phyloP scores from a whole-genome alignment of 345 rosid genomes.

The Ceriops zippeliana region DNA sequence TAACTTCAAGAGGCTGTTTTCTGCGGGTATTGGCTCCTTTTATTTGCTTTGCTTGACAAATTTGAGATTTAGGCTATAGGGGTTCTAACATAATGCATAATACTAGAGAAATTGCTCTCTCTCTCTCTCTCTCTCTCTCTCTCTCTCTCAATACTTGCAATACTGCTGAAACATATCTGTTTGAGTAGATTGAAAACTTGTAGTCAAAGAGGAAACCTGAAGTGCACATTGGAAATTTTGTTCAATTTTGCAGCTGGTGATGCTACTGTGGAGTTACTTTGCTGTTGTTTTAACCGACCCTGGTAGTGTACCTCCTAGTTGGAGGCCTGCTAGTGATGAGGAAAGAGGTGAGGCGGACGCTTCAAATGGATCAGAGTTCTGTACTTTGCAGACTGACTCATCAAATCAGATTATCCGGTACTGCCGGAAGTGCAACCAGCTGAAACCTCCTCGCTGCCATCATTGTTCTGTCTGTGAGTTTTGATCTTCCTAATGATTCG shows the following conservation, averaged over 20 bases:
- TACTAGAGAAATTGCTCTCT: too few relatives aligned
- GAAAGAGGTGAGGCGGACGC: constrained; percentile 85
- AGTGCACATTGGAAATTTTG: constrained; percentile 17
- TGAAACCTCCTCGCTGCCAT: constrained; percentile 92
- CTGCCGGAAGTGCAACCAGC: constrained; percentile 88
- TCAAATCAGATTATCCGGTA: constrained; percentile 60
- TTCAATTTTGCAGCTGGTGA: constrained; percentile 59
- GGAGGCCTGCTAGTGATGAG: constrained; percentile 75
- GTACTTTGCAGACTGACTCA: constrained; percentile 50
- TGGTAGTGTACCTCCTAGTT: constrained; percentile 82
- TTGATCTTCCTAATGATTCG: background rate
- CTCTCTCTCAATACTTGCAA: too few relatives aligned
- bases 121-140: too few relatives aligned
- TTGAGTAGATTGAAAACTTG: background rate
- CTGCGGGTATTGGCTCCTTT: too few relatives aligned
- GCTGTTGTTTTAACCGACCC: constrained; percentile 96
- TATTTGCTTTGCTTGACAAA: background rate
- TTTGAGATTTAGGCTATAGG: background rate
- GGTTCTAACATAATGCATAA: too few relatives aligned
- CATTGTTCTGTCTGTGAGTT: constrained; percentile 96
- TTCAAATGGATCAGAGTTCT: constrained; percentile 54
- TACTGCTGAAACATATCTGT: too few relatives aligned
- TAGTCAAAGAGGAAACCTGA: background rate
- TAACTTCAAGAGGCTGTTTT: too few relatives aligned
- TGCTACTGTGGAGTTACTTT: constrained; percentile 96